phyloP scores from a whole-genome alignment of 1,284 basidiomycete genomes.

The Ustilago lituana region DNA sequence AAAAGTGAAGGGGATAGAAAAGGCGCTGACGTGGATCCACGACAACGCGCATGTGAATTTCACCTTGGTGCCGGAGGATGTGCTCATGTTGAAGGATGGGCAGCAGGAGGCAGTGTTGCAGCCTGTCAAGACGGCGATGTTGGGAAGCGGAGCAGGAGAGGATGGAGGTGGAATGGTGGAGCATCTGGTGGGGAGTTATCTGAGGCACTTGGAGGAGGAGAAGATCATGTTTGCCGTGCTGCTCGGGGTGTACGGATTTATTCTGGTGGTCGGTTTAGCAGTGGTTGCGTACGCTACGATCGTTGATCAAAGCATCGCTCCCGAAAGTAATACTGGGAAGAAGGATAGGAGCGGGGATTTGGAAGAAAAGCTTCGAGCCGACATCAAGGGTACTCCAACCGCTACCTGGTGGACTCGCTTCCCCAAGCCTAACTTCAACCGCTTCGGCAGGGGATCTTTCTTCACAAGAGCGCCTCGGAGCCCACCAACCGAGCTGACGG shows the following conservation, averaged over 20 bases:
- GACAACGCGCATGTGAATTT: slow-evolving; percentile 83
- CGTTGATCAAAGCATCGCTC: slow-evolving; percentile 2
- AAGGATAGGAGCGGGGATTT: neutral
- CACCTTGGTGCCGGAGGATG: slow-evolving; percentile 76
- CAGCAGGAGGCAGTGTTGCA: slow-evolving; percentile 76
- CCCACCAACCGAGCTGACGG: neutral
- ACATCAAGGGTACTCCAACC: neutral
- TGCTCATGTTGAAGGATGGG: slow-evolving; percentile 78
- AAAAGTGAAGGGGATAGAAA: slow-evolving; percentile 86
- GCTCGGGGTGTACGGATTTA: slow-evolving; percentile 80
- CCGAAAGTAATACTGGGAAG: neutral
- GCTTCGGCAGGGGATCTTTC: neutral
- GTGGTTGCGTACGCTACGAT: slow-evolving; percentile 71
- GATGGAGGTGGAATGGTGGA: slow-evolving; percentile 76
- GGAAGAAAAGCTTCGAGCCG: slow-evolving; percentile 11
- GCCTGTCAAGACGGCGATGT: slow-evolving; percentile 29
- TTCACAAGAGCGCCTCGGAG: neutral
- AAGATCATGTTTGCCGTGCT: slow-evolving; percentile 83
- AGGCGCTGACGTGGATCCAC: slow-evolving; percentile 89
- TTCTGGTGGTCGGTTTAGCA: slow-evolving; percentile 77
- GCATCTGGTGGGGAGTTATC: slow-evolving; percentile 78
- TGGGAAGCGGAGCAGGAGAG: slow-evolving; percentile 65
- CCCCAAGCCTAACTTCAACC: neutral
- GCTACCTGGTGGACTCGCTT: neutral
- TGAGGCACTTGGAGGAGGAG: slow-evolving; percentile 78